phyloP scores from a whole-genome alignment of 2,329 filamentous ascomycete genomes.

The Monilinia laxa region DNA sequence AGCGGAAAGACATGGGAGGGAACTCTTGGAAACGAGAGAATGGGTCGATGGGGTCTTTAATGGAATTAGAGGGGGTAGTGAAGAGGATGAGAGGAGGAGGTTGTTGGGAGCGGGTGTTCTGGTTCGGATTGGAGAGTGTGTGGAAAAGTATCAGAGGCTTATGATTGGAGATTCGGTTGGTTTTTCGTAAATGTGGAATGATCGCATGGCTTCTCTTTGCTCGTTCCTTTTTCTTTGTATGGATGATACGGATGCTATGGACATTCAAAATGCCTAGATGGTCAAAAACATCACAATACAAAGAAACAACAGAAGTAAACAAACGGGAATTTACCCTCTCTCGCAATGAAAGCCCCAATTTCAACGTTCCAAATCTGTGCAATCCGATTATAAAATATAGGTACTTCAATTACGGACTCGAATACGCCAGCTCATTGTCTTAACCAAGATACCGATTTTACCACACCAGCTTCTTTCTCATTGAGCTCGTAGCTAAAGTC shows the following conservation, averaged over 20 bases:
- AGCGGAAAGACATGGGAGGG: conserved; percentile 70
- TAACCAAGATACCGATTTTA: no score
- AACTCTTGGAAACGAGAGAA: conserved; percentile 81
- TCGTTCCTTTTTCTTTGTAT: neutral
- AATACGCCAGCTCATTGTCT: no score
- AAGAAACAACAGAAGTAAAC: neutral
- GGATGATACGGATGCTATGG: neutral
- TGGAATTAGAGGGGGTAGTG: conserved; percentile 44
- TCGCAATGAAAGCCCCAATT: no score
- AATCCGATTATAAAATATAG: no score
- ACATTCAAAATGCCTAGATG: neutral
- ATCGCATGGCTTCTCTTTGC: neutral
- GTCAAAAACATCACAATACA: neutral
- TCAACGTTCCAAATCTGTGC: no score
- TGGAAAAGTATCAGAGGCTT: conserved; percentile 76
- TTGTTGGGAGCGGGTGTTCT: conserved; percentile 75
- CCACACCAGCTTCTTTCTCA: no score
- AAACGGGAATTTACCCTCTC: neutral
- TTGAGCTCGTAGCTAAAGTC: no score
- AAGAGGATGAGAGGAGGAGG: conserved; percentile 77
- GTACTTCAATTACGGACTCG: no score
- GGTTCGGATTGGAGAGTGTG: conserved; percentile 75
- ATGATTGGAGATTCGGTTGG: conserved; percentile 65
- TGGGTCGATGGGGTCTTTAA: conserved; percentile 82
- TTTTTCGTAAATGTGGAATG: neutral